Percentiles rank a stretch among this genome's conserved stretches.
These are phyloP conservation scores for Alternaria triticina DNA, from an alignment of 2,329 filamentous ascomycete species.

Conservation along the genomic window DNA sequence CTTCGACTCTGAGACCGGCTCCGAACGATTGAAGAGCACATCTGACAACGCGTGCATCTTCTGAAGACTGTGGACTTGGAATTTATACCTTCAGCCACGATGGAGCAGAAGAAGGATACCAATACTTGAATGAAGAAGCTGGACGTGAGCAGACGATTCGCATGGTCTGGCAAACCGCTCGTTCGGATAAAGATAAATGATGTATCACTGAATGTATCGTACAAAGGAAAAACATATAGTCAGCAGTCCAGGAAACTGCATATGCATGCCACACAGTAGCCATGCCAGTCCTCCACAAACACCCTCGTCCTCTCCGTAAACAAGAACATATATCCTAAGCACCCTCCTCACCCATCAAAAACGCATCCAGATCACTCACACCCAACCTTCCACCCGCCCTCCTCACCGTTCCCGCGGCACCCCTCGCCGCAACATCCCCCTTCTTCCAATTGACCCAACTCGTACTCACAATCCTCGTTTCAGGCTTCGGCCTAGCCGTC, in stretches of 20 bases:
- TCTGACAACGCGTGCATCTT: no score
- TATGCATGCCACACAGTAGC: not conserved
- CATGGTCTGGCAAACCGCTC: not conserved
- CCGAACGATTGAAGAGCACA: no score
- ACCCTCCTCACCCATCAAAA: not conserved
- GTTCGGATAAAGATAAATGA: not conserved
- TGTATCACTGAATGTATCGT: not conserved
- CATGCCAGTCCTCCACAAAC: not conserved
- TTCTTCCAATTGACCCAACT: conserved; percentile 34
- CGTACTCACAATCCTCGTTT: conserved; percentile 28
- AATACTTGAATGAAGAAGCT: not conserved
- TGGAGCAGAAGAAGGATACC: not conserved
- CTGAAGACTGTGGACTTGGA: no score
- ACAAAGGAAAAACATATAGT: not conserved
- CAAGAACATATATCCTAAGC: not conserved
- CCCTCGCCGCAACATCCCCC: not conserved
- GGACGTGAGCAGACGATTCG: not conserved
- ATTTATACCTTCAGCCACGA: no score
- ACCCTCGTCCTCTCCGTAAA: not conserved
- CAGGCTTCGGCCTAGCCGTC: conserved; percentile 20
- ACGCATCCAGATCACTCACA: conserved; percentile 8
- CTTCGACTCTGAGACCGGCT: no score
- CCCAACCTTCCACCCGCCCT: conserved; percentile 1
- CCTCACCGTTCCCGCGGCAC: not conserved
- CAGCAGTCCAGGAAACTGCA: not conserved